A percentile compares a stretch with the other conserved stretches of the same genome.
Evolutionary conservation across 768 basidiomycete genomes (phyloP).

Genomic region (Steccherinum ochraceum): DNA sequence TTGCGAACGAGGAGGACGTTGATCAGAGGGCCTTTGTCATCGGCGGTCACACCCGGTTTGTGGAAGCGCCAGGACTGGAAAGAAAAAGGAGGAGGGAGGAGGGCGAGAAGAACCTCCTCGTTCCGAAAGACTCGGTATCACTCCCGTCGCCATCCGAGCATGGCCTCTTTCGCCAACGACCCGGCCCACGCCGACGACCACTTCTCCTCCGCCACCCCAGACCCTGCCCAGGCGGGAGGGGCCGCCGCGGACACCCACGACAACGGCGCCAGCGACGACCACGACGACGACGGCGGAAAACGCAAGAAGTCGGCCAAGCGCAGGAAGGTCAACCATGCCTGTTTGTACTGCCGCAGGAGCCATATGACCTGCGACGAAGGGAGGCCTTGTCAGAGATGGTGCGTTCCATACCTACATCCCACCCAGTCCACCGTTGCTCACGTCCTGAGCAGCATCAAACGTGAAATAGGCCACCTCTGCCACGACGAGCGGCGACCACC

Average conservation of each 20-base stretch:
- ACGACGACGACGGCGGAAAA: constrained; percentile 29
- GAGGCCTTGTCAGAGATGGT: constrained; percentile 91
- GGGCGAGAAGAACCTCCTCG: too few relatives aligned
- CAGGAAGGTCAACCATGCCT: constrained; percentile 88
- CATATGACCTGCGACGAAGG: constrained; percentile 93
- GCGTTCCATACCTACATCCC: constrained; percentile 24
- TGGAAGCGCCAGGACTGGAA: too few relatives aligned
- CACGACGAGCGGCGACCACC: constrained; percentile 71
- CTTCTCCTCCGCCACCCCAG: constrained; percentile 12
- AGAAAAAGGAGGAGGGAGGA: too few relatives aligned
- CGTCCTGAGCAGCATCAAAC: constrained; percentile 66
- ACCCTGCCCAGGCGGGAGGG: not conserved
- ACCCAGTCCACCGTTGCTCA: not conserved
- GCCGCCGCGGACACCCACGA: constrained; percentile 12
- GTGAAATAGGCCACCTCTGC: constrained; percentile 93
- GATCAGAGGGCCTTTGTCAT: too few relatives aligned
- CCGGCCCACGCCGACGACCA: constrained; percentile 23
- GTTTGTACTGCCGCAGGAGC: constrained; percentile 87
- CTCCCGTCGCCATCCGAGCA: not conserved
- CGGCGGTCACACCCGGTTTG: too few relatives aligned
- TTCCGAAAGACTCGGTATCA: too few relatives aligned
- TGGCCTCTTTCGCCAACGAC: constrained; percentile 15
- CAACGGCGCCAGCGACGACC: constrained; percentile 12
- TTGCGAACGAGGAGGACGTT: too few relatives aligned
- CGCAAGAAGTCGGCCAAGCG: constrained; percentile 49